phyloP scores from a whole-genome alignment of 1,139 yeast genomes.

The Yamadazyma dushanensis region DNA sequence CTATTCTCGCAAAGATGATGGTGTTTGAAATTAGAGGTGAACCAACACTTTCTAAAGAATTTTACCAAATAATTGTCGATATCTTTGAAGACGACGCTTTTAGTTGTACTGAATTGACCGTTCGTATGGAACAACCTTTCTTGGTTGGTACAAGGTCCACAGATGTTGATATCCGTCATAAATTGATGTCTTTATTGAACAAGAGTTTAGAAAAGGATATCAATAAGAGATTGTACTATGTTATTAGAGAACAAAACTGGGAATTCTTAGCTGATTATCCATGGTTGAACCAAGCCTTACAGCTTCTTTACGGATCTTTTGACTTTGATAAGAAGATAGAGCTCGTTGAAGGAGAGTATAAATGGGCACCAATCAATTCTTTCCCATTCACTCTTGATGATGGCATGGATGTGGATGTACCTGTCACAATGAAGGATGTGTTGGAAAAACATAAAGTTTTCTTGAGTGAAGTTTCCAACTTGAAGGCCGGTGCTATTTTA shows the following conservation, averaged over 20 bases:
- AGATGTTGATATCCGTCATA: conserved; percentile 72
- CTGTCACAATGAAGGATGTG: conserved; percentile 31
- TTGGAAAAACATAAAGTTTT: conserved; percentile 54
- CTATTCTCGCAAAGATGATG: conserved; percentile 90
- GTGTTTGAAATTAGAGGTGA: conserved; percentile 89
- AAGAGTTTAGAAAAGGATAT: conserved; percentile 79
- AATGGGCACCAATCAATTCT: conserved; percentile 54
- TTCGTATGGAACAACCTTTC: conserved; percentile 95
- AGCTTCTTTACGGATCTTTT: conserved; percentile 78
- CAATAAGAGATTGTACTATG: conserved; percentile 77
- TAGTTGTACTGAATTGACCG: conserved; percentile 86
- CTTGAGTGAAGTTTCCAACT: conserved; percentile 40
- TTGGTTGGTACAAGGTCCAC: conserved; percentile 87
- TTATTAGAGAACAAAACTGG: conserved; percentile 94
- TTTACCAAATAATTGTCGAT: conserved; percentile 83
- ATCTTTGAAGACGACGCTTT: conserved; percentile 82
- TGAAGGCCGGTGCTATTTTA: conserved; percentile 60
- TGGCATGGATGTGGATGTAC: conserved; percentile 30
- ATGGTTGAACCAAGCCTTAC: conserved; percentile 94
- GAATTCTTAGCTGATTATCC: conserved; percentile 89
- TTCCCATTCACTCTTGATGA: conserved; percentile 34
- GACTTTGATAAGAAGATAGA: conserved; percentile 49
- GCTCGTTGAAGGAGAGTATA: conserved; percentile 50
- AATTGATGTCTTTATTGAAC: conserved; percentile 78
- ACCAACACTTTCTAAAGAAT: conserved; percentile 73